Conservation (phyloP, 768 basidiomycete species). For the Boletus barrowsii region DNA sequence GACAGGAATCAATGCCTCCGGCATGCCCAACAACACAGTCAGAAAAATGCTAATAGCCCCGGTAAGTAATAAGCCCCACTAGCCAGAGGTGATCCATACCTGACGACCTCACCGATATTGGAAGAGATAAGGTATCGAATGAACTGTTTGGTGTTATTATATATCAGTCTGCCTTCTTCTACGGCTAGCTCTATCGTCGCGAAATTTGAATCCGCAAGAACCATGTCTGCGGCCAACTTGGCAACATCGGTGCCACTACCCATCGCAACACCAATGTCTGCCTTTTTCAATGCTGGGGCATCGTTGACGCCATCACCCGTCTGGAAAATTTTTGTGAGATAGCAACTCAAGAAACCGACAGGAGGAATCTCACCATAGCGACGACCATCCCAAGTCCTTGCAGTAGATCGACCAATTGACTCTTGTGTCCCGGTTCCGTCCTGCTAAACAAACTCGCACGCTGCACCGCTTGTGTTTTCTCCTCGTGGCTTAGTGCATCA, state of each 20-base stretch:
- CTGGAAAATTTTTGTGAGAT: conserved; percentile 36
- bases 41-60: conserved; percentile 76
- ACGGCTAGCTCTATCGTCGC: conserved; percentile 95
- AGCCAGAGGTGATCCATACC: conserved; percentile 28
- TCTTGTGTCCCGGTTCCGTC: conserved; percentile 95
- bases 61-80: neutral
- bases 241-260: conserved; percentile 98
- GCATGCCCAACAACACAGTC: conserved; percentile 97
- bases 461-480: conserved; percentile 85
- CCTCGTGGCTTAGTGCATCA: conserved; percentile 72
- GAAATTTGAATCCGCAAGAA: conserved; percentile 95
- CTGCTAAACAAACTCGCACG: conserved; percentile 87
- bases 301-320: conserved; percentile 99
- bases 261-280: conserved; percentile 98
- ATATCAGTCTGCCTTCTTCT: conserved; percentile 95
- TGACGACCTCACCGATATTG: conserved; percentile 97
- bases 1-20: conserved; percentile 97
- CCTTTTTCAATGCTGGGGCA: conserved; percentile 94
- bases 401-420: conserved; percentile 87
- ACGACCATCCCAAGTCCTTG: conserved; percentile 91
- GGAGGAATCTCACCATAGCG: conserved; percentile 68
- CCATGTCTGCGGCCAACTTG: conserved; percentile 97
- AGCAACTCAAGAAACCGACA: conserved; percentile 7
- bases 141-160: conserved; percentile 99
- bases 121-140: conserved; percentile 98